A percentile compares a stretch with the other conserved stretches of the same genome.
phyloP scores from a whole-genome alignment of 495 filamentous ascomycete species.

The Xylaria curta region DNA sequence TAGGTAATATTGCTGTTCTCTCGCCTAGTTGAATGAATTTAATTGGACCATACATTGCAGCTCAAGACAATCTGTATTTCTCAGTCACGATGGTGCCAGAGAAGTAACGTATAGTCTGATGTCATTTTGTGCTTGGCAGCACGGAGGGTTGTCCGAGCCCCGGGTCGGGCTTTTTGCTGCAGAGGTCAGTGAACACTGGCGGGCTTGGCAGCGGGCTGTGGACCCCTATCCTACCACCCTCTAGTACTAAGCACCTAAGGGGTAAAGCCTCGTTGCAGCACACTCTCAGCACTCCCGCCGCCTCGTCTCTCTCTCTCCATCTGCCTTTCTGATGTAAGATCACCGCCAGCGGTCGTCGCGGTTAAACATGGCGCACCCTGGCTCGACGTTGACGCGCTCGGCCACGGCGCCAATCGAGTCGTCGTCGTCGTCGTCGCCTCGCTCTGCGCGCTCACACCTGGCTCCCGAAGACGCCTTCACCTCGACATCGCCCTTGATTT shows the following conservation, averaged over 20 bases:
- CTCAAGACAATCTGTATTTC: background rate
- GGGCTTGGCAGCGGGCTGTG: conserved; percentile 3
- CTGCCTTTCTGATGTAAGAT: background rate
- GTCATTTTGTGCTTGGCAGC: background rate
- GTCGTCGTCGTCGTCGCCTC: conserved; percentile 42
- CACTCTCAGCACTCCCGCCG: too few species aligned
- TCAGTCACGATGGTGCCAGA: background rate
- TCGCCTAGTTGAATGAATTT: background rate
- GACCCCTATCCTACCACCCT: background rate
- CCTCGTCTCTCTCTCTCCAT: background rate
- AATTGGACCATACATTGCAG: background rate
- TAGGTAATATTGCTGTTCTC: background rate
- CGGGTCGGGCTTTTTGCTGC: background rate
- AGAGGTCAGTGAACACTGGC: background rate
- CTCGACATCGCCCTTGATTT: conserved; percentile 56
- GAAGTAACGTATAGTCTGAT: background rate
- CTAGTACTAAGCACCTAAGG: too few species aligned
- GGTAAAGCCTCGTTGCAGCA: too few species aligned
- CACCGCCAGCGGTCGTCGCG: background rate
- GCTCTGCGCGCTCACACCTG: conserved; percentile 62
- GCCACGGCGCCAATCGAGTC: conserved; percentile 48
- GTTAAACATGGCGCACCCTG: conserved; percentile 24
- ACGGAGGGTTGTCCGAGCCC: background rate
- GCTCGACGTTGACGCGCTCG: conserved; percentile 46
- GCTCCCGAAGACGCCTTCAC: conserved; percentile 55